Evolutionary conservation across 2,329 filamentous ascomycete genomes (phyloP).

Genomic region (Cytospora piceicola): DNA sequence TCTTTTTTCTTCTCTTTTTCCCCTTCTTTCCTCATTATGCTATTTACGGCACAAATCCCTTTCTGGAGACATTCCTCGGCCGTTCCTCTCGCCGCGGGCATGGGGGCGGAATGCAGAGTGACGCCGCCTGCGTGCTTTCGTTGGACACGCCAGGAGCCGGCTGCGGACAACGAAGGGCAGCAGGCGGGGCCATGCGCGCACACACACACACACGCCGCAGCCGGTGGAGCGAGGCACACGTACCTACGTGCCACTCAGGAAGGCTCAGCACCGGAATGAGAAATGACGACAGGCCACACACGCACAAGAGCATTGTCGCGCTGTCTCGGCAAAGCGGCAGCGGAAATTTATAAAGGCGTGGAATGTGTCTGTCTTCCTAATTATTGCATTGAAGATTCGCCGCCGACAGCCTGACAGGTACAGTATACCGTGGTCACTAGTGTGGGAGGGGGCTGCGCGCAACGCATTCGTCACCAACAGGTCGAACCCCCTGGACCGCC

Average conservation of each 20-base stretch:
- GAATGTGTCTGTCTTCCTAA: background rate
- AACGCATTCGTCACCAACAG: background rate
- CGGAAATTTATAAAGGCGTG: background rate
- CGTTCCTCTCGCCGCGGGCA: background rate
- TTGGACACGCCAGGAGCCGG: no score
- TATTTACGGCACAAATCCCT: background rate
- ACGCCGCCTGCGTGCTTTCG: no score
- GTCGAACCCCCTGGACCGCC: background rate
- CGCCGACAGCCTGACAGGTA: no score
- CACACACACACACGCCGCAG: no score
- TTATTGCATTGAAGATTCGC: background rate
- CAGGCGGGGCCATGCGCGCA: no score
- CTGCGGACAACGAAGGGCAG: no score
- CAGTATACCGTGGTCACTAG: background rate
- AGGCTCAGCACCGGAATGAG: background rate
- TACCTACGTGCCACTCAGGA: background rate
- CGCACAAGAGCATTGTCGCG: background rate
- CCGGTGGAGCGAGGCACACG: no score
- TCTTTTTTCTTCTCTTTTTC: no score
- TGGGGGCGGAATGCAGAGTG: no score
- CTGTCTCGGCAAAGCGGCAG: background rate
- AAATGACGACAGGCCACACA: background rate
- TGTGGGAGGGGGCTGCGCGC: background rate
- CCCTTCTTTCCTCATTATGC: background rate
- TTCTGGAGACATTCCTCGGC: background rate